A percentile compares a stretch with the other conserved stretches of the same genome.
phyloP scores from a whole-genome alignment of 108 stramenopile species.

The Cyclotella kingstonii region DNA sequence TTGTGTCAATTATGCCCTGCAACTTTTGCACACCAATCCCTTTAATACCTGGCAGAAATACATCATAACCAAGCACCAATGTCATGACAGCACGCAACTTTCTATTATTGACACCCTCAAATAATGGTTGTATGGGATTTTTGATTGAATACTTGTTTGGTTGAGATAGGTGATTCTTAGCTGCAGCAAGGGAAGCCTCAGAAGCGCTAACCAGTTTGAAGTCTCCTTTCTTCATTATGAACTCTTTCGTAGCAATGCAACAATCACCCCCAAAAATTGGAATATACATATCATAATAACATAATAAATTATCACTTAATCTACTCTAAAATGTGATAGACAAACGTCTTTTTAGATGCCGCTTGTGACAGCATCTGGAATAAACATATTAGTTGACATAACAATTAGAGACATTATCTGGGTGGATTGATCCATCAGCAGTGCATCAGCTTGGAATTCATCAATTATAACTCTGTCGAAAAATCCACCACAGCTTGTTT shows the following conservation, averaged over 20 bases:
- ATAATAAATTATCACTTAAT: too few relatives aligned
- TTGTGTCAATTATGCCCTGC: background rate
- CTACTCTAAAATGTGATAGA: too few relatives aligned
- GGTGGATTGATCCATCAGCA: conserved; percentile 1
- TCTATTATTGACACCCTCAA: conserved; percentile 4
- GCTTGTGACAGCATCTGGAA: conserved; percentile 13
- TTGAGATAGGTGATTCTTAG: background rate
- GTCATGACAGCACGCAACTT: conserved; percentile 10
- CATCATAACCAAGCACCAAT: conserved; percentile 23
- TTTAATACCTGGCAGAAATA: conserved; percentile 2
- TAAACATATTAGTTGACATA: conserved; percentile 10
- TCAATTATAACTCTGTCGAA: conserved; percentile 14
- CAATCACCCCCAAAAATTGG: conserved; percentile 18
- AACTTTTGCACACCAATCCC: conserved; percentile 3
- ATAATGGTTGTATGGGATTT: conserved; percentile 8
- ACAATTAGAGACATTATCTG: conserved; percentile 13
- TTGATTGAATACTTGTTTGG: background rate
- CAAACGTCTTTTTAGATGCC: too few relatives aligned
- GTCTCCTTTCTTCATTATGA: conserved; percentile 1
- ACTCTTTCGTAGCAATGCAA: conserved; percentile 22
- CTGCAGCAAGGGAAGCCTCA: background rate
- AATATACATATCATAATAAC: conserved; percentile 25
- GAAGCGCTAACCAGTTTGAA: conserved; percentile 10
- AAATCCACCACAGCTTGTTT: conserved; percentile 14
- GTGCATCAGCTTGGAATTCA: conserved; percentile 32